These are phyloP conservation scores for Adansonia digitata DNA, from an alignment of 345 rosid genomes.

Conservation along the genomic window DNA sequence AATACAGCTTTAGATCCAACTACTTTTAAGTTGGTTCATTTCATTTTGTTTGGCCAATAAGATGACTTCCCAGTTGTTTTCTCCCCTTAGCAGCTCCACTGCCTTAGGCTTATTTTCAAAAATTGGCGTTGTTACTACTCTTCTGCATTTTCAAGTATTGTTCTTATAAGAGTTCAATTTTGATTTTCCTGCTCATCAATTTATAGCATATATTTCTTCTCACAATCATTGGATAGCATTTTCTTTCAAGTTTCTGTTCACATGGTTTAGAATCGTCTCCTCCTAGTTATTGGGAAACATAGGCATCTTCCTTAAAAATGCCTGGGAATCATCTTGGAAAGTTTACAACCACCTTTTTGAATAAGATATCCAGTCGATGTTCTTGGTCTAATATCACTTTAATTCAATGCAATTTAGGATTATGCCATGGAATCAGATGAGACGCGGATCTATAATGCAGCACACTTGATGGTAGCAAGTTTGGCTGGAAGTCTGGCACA, in stretches of 20 bases:
- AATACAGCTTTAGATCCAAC: not conserved
- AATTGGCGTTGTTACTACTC: not conserved
- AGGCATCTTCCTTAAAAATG: not conserved
- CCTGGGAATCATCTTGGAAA: not conserved
- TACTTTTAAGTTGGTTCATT: not conserved
- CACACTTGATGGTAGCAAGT: constrained; percentile 97
- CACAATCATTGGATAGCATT: not conserved
- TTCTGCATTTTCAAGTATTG: not conserved
- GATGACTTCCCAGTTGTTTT: not conserved
- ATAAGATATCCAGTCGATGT: not conserved
- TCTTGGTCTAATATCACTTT: not conserved
- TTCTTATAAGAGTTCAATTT: not conserved
- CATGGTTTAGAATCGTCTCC: not conserved
- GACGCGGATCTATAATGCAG: constrained; percentile 84
- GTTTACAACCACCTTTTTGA: not conserved
- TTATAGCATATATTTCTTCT: not conserved
- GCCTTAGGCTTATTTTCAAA: not conserved
- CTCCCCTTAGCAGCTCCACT: not conserved
- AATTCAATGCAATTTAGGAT: constrained; percentile 43
- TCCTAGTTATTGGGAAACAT: not conserved
- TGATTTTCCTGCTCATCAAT: not conserved
- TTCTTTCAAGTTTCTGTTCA: not conserved
- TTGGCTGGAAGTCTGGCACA: constrained; percentile 98
- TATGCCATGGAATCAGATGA: constrained; percentile 91
- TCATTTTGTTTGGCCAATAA: not conserved